phyloP scores from a whole-genome alignment of 352 stramenopile species.

The Globisporangium spiculum region DNA sequence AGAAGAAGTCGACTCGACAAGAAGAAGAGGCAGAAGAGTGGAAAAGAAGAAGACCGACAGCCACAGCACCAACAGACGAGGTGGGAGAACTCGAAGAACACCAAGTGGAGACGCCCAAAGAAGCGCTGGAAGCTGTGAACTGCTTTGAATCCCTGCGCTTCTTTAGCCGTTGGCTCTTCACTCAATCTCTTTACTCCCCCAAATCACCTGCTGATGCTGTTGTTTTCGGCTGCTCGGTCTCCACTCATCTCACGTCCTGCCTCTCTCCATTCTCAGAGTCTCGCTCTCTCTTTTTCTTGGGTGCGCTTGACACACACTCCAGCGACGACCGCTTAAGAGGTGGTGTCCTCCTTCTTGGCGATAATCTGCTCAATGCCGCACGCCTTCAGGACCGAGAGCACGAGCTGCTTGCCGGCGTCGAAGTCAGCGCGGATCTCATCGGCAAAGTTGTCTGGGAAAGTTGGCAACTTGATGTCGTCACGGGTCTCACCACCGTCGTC shows the following conservation, averaged over 20 bases:
- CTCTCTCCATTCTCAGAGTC: background rate
- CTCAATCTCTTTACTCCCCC: background rate
- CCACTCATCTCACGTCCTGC: background rate
- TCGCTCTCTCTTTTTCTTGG: conserved; percentile 3
- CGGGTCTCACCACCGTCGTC: conserved; percentile 97
- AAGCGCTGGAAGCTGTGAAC: conserved; percentile 1
- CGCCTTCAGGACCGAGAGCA: conserved; percentile 95
- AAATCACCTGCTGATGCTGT: background rate
- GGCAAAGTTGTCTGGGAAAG: conserved; percentile 93
- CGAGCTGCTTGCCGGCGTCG: conserved; percentile 95
- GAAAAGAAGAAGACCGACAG: background rate
- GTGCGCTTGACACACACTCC: conserved; percentile 1
- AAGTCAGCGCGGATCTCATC: conserved; percentile 97
- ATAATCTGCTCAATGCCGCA: conserved; percentile 98
- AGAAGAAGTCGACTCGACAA: background rate
- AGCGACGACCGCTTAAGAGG: conserved; percentile 16
- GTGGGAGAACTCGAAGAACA: background rate
- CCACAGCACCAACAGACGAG: background rate
- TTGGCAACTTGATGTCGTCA: conserved; percentile 97
- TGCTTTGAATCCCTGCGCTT: background rate
- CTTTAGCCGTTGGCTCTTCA: background rate
- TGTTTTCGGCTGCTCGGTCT: background rate
- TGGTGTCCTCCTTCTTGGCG: conserved; percentile 95
- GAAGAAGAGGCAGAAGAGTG: background rate
- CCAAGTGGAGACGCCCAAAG: background rate